Evolutionary conservation across 495 filamentous ascomycete genomes (phyloP).

Genomic region (Beverwykella pulmonaria): DNA sequence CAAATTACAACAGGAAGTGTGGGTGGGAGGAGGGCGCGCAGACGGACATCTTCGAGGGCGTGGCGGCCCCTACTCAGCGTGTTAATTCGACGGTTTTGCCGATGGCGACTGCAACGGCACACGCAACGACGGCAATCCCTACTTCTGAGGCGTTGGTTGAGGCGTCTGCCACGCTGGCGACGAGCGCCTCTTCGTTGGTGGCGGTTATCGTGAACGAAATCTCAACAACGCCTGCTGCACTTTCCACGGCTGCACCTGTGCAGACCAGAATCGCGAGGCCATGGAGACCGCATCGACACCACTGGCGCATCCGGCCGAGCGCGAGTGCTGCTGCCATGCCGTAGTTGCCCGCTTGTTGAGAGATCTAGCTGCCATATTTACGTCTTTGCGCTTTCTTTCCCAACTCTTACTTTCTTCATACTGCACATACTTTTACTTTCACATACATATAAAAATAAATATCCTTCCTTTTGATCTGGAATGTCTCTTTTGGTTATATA

Average conservation of each 20-base stretch:
- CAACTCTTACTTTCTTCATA: too few relatives aligned
- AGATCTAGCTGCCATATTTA: too few relatives aligned
- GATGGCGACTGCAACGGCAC: neutral
- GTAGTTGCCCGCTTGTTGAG: too few relatives aligned
- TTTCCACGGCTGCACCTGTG: neutral
- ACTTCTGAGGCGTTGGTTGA: neutral
- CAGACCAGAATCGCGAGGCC: neutral
- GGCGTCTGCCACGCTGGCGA: neutral
- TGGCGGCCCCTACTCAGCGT: neutral
- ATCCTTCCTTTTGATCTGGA: too few relatives aligned
- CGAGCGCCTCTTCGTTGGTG: neutral
- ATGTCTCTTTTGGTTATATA: too few relatives aligned
- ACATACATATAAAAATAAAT: too few relatives aligned
- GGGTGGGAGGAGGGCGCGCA: constrained; percentile 52
- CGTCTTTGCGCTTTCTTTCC: too few relatives aligned
- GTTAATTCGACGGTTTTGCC: neutral
- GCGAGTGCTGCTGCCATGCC: too few relatives aligned
- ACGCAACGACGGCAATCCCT: neutral
- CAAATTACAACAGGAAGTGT: constrained; percentile 50
- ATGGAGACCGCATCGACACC: neutral
- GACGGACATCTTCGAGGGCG: constrained; percentile 50
- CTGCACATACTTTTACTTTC: too few relatives aligned
- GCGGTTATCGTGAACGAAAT: neutral
- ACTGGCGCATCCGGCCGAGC: too few relatives aligned
- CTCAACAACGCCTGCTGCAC: neutral